Evolutionary conservation across 169 alveolate species (phyloP), one percentile per base, ranked within the genome.

Genomic region (Theileria orientalis): DNA sequence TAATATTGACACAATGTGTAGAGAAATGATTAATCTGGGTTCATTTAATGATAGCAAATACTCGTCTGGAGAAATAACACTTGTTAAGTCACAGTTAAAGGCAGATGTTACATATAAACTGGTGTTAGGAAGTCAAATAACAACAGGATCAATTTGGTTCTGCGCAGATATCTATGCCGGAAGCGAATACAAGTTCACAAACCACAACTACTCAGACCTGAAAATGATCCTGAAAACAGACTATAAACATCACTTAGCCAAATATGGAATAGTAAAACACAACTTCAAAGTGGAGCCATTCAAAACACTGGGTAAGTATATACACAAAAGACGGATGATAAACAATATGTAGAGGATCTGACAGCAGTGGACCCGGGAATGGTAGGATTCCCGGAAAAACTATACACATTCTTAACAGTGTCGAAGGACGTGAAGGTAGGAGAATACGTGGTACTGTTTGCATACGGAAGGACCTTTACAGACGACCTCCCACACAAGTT

Each of bases 71-170:
- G 74, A 61, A 27, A 16, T 79, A 1, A 79, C 76, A 3, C 52
- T 79, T 13, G 7, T n/a, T 42, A 79, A 79, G 54, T 29, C 67
- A 11, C 69, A 46, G 8, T 47, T 79, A 29, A 51, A 8, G 44
- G 19, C 29, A 3, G 78, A 71, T 19, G 29, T 9, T 0, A 25
- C 42, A 16, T 82, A 25, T 47, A 64, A 37, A 16, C 16, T 82
- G 27, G 23, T 56, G 8, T 72, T 47, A 16, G 83, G 68, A 47
- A 74, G 89, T 29, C 84, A 82, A 51, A 68, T 68, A 0, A 60
- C 85, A 21, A 82, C 89, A 11, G 89, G 89, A 6, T 73, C 49
- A 40, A 8, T 14, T 23, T 82, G 89, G 89, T 30, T 73, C 19
- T 32, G 70, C 25, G 54, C 74, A 35, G 89, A 66, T 16, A 42